phyloP scores from a whole-genome alignment of 148 eudicot species.

The Mesembryanthemum crystallinum region DNA sequence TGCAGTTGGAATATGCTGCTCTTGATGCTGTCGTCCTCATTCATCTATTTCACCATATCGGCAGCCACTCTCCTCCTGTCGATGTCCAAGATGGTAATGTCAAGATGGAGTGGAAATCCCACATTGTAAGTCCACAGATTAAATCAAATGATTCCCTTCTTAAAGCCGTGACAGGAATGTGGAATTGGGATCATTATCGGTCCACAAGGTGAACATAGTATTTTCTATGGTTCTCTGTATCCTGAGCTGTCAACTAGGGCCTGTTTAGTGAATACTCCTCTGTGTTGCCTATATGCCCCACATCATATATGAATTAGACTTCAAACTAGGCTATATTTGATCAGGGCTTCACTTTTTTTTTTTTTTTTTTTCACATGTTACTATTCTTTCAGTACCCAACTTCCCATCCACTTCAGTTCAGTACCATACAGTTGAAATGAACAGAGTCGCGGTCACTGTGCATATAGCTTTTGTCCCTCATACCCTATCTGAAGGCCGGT shows the following conservation, averaged over 20 bases:
- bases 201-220: constrained; percentile 25
- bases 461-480: background rate
- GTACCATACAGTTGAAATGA: background rate
- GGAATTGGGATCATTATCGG: constrained; percentile 20
- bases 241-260: background rate
- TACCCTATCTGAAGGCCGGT: background rate
- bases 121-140: constrained; percentile 58
- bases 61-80: constrained; percentile 44
- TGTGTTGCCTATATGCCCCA: constrained; percentile 3
- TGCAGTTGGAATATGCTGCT: constrained; percentile 96
- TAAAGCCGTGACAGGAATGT: constrained; percentile 19
- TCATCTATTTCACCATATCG: constrained; percentile 78
- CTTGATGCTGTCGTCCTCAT: constrained; percentile 94
- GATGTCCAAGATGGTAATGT: constrained; percentile 39
- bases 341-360: background rate
- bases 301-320: background rate
- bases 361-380: too few species aligned
- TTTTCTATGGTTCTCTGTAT: constrained; percentile 9
- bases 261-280: background rate
- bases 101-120: constrained; percentile 87
- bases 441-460: background rate
- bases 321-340: background rate
- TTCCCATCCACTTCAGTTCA: too few species aligned
- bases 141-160: constrained; percentile 20
- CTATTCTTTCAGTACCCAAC: too few species aligned